Conservation (phyloP, 1,139 yeast genomes). For the Suhomyces chickasaworum region DNA sequence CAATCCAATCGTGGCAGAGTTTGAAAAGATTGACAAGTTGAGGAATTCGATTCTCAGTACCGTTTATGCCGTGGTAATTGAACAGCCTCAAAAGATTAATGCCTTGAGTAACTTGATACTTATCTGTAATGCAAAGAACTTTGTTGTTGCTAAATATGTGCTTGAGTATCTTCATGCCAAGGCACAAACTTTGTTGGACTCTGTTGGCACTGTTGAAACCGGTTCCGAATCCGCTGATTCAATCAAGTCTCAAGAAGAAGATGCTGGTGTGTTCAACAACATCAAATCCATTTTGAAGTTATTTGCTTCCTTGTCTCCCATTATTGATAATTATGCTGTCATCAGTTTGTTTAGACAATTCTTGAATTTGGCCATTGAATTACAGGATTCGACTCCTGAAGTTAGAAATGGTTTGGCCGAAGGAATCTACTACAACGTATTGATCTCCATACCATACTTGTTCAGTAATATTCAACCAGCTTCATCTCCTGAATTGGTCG, state of each 20-base stretch:
- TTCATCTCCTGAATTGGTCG: slow-evolving; percentile 33
- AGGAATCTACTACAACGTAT: slow-evolving; percentile 63
- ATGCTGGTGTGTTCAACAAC: slow-evolving; percentile 71
- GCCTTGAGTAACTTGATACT: slow-evolving; percentile 70
- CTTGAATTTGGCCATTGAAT: slow-evolving; percentile 55
- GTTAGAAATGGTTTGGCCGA: slow-evolving; percentile 64
- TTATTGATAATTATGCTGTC: slow-evolving; percentile 56
- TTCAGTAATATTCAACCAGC: slow-evolving; percentile 43
- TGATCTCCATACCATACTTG: slow-evolving; percentile 71
- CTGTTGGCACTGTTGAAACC: slow-evolving; percentile 1
- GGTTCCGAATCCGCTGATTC: background rate
- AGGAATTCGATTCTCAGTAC: slow-evolving; percentile 63
- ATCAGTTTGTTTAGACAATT: slow-evolving; percentile 55
- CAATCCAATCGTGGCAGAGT: slow-evolving; percentile 67
- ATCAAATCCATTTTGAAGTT: slow-evolving; percentile 73
- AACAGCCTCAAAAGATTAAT: slow-evolving; percentile 88
- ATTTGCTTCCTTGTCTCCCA: slow-evolving; percentile 64
- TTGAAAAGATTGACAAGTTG: slow-evolving; percentile 65
- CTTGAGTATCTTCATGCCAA: slow-evolving; percentile 69
- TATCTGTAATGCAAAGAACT: slow-evolving; percentile 66
- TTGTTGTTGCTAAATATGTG: slow-evolving; percentile 68
- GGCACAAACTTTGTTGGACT: slow-evolving; percentile 56
- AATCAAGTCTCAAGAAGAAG: slow-evolving; percentile 22
- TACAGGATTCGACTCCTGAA: slow-evolving; percentile 44
- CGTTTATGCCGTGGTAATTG: slow-evolving; percentile 68